Percentiles rank a stretch among this genome's conserved stretches.
phyloP scores from a whole-genome alignment of 805 yeast species.

The Candida maltosa region DNA sequence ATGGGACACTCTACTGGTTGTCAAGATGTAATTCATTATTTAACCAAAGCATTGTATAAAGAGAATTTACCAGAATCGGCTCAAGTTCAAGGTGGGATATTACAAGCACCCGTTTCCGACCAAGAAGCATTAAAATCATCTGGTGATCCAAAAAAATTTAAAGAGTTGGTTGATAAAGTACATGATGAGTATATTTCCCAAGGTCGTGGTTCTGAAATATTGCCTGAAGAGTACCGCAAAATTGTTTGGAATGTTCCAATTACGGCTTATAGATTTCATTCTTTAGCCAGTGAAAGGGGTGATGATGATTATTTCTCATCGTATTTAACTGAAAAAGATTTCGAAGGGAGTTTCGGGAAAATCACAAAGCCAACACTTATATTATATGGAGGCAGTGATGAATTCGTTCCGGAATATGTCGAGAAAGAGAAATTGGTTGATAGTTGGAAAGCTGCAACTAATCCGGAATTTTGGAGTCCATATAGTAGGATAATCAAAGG shows the following conservation, averaged over 20 bases:
- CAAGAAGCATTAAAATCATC: constrained; percentile 37
- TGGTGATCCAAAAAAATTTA: constrained; percentile 9
- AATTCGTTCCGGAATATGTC: constrained; percentile 52
- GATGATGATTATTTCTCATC: constrained; percentile 80
- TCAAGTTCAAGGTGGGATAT: constrained; percentile 51
- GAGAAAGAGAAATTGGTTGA: constrained; percentile 47
- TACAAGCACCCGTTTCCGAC: constrained; percentile 78
- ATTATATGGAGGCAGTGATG: constrained; percentile 59
- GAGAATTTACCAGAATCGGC: constrained; percentile 12
- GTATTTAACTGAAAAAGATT: constrained; percentile 47
- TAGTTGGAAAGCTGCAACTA: constrained; percentile 45
- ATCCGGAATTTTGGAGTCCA: constrained; percentile 48
- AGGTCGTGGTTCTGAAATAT: constrained; percentile 45
- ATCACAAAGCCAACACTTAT: constrained; percentile 46
- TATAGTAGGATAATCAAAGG: constrained; percentile 52
- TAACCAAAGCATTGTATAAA: constrained; percentile 29
- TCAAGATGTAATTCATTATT: constrained; percentile 66
- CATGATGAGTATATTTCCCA: constrained; percentile 30
- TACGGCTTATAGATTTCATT: constrained; percentile 67
- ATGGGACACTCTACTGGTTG: constrained; percentile 86
- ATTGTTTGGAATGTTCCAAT: constrained; percentile 52
- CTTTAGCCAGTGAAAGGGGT: constrained; percentile 55
- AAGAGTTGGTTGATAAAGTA: constrained; percentile 29
- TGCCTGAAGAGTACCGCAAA: constrained; percentile 49
- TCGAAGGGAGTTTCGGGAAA: constrained; percentile 50